Conservation (phyloP, 805 yeast genomes). For the Priceomyces medius region DNA sequence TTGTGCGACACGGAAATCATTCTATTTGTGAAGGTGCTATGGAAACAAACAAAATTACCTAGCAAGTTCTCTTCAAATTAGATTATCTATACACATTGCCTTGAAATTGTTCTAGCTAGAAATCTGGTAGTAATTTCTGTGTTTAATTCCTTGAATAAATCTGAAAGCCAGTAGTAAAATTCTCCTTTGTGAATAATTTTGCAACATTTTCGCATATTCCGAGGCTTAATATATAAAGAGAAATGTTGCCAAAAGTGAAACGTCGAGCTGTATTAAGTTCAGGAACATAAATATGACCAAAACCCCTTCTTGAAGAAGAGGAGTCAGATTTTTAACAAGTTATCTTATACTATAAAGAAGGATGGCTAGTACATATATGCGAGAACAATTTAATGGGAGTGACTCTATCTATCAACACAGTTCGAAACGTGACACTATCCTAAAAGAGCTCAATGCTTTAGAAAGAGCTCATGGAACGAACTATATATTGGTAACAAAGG, state of each 20-base stretch:
- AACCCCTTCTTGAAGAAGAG: background rate
- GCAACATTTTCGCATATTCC: slow-evolving; percentile 1
- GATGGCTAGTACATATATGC: background rate
- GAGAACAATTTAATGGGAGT: background rate
- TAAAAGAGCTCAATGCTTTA: background rate
- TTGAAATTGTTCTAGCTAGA: too few species aligned
- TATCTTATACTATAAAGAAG: background rate
- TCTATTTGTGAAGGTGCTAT: too few species aligned
- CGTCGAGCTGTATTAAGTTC: background rate
- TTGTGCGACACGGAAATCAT: background rate
- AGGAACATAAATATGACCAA: background rate
- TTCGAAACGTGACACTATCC: background rate
- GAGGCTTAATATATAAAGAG: background rate
- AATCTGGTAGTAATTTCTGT: too few species aligned
- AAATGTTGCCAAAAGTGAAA: slow-evolving; percentile 1
- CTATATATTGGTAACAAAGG: slow-evolving; percentile 3
- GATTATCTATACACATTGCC: too few species aligned
- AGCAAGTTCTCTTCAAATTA: too few species aligned
- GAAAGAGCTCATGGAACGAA: background rate
- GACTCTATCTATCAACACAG: background rate
- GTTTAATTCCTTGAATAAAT: too few species aligned
- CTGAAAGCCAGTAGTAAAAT: too few species aligned
- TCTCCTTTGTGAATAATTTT: background rate
- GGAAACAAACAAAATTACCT: too few species aligned
- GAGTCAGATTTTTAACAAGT: background rate